Conservation (phyloP, 2,329 filamentous ascomycete species). For the Sporothrix mexicana region DNA sequence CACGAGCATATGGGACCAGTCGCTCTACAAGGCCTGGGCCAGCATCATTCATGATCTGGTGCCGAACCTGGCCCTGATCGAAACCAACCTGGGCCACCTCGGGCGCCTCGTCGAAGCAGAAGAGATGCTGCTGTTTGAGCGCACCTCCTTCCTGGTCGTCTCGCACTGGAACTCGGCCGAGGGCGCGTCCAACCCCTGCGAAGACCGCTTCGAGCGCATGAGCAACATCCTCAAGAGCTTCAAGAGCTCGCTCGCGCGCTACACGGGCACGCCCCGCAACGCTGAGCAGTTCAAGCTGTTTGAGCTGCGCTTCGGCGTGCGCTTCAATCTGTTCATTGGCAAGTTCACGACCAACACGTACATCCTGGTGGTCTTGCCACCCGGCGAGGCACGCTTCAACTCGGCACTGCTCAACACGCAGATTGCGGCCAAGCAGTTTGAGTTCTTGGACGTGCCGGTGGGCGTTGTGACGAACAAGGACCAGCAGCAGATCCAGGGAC, state of each 20-base stretch:
- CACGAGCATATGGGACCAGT: slow-evolving; percentile 98
- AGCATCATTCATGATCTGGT: slow-evolving; percentile 97
- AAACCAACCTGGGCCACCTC: slow-evolving; percentile 80
- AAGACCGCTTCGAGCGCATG: slow-evolving; percentile 90
- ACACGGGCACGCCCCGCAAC: slow-evolving; percentile 79
- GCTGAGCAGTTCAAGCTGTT: slow-evolving; percentile 81
- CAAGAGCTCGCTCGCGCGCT: slow-evolving; percentile 81
- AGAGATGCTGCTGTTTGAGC: slow-evolving; percentile 92
- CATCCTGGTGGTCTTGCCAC: slow-evolving; percentile 87
- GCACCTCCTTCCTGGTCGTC: slow-evolving; percentile 95
- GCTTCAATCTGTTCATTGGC: slow-evolving; percentile 92
- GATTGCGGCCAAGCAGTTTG: slow-evolving; percentile 83
- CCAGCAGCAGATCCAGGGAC: slow-evolving; percentile 10
- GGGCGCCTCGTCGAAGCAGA: slow-evolving; percentile 88
- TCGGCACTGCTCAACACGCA: slow-evolving; percentile 88
- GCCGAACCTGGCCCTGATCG: slow-evolving; percentile 89
- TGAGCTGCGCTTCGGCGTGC: slow-evolving; percentile 75
- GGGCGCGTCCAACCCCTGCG: slow-evolving; percentile 81
- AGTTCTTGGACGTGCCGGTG: slow-evolving; percentile 64
- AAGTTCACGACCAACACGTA: slow-evolving; percentile 98
- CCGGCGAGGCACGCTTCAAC: slow-evolving; percentile 90
- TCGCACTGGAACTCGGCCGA: slow-evolving; percentile 82
- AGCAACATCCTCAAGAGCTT: slow-evolving; percentile 98
- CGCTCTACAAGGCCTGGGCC: slow-evolving; percentile 96
- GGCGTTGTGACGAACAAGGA: slow-evolving; percentile 39